A percentile compares a stretch with the other conserved stretches of the same genome.
Evolutionary conservation across 2,329 filamentous ascomycete species (phyloP).

Genomic region (Botrytis tulipae): DNA sequence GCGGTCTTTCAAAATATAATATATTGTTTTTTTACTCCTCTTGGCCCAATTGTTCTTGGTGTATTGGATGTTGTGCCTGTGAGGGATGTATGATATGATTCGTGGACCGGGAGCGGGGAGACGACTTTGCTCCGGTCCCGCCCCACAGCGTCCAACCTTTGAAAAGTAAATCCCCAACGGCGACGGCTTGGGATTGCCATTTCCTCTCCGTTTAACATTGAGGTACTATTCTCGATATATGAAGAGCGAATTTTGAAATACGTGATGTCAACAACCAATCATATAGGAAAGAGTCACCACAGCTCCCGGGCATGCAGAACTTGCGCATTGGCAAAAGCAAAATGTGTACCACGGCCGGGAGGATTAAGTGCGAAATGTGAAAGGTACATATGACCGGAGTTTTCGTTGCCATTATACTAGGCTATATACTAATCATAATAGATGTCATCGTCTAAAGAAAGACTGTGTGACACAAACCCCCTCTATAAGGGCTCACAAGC

Average conservation of each 20-base stretch:
- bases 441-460: constrained; percentile 18
- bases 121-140: constrained; percentile 3
- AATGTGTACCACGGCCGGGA: constrained; percentile 5
- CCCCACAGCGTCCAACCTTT: background rate
- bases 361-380: constrained; percentile 16
- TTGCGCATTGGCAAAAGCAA: constrained; percentile 18
- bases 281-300: background rate
- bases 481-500: background rate
- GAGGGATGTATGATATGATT: background rate
- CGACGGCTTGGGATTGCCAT: background rate
- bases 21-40: background rate
- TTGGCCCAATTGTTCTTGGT: background rate
- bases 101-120: constrained; percentile 1
- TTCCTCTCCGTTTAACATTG: constrained; percentile 5
- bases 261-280: constrained; percentile 9
- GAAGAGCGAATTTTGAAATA: background rate
- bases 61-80: background rate
- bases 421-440: background rate
- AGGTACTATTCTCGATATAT: background rate
- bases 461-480: constrained; percentile 6
- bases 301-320: constrained; percentile 16
- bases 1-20: background rate
- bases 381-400: constrained; percentile 2
- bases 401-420: background rate
- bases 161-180: constrained; percentile 10